Base-by-base conservation (phyloP, 805 yeast species). In the Kluyveromyces aestuarii region DNA sequence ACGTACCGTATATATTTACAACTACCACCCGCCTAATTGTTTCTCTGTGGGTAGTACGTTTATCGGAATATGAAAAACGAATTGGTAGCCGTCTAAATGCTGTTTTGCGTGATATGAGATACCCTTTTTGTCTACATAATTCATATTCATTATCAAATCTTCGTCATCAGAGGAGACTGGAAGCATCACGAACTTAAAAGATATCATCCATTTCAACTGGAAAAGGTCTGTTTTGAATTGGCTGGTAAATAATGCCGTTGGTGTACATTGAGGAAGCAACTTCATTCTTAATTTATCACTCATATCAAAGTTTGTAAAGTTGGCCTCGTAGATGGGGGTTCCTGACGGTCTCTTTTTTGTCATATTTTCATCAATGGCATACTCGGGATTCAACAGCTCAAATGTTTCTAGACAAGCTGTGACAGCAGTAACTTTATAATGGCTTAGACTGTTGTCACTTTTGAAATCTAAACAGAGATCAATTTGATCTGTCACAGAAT, bases 11-110 rank as follows among this genome's bases (percentile, higher is more conserved):
- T 3, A 38, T 50, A 48, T 27, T 27, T 17, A 14, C 27, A 27
- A 40, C 41, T 66, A 64, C 62, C 76, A 67, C 8, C 81, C 81
- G 37, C 78, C 78, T 51, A 74, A 71, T 51, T 71, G 74, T 40
- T 69, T 66, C 37, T 72, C 66, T 5, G 76, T 62, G 1, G 81
- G 79, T 16, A 75, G 53, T 1, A 77, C 67, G 21, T 64, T 59
- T 1, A 77, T 37, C 1, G 81, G 81, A 6, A 77, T 57, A 39
- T 72, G 63, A 46, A 76, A 73, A 9, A 63, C 59, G 50, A 78
- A 72, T 27, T 67, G 72, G 19, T 57, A 61, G 8, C 76, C 76
- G 19, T 62, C 67, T 11, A 72, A 27, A 19, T 53, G 54, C 30
- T 69, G 69, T 37, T 55, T 64, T 0, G 72, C 71, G 37, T 61